These are phyloP conservation scores for Pouteria campechiana DNA, from an alignment of 179 eudicot species.

Conservation along the genomic window DNA sequence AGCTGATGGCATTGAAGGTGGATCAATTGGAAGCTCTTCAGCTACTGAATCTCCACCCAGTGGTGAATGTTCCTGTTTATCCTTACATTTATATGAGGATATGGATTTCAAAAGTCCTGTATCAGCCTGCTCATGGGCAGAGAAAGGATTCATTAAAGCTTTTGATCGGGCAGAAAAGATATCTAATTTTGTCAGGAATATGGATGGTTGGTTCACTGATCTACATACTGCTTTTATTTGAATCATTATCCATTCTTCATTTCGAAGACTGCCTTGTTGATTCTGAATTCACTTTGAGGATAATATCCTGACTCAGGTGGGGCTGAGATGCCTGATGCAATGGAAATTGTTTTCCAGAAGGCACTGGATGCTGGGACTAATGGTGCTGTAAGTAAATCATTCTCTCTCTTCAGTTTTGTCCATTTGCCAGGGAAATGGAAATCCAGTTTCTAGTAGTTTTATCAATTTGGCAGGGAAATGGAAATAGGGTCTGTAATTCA, in stretches of 20 bases:
- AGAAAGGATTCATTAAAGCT: slow-evolving; percentile 34
- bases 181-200: slow-evolving; percentile 15
- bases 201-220: slow-evolving; percentile 25
- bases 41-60: slow-evolving; percentile 6
- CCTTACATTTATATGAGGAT: slow-evolving; percentile 1
- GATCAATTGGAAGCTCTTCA: slow-evolving; percentile 9
- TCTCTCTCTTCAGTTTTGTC: neutral
- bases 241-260: neutral
- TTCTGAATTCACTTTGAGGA: neutral
- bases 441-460: neutral
- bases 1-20: slow-evolving; percentile 7
- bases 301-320: slow-evolving; percentile 10
- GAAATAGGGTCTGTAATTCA: too few relatives aligned
- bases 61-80: slow-evolving; percentile 4
- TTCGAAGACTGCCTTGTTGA: neutral
- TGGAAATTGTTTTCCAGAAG: slow-evolving; percentile 31
- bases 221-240: neutral
- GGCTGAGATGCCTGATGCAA: slow-evolving; percentile 42
- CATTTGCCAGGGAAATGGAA: neutral
- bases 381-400: slow-evolving; percentile 36
- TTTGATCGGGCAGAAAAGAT: slow-evolving; percentile 36
- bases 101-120: slow-evolving; percentile 22
- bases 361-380: slow-evolving; percentile 32
- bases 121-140: slow-evolving; percentile 20
- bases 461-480: too few relatives aligned